Evolutionary conservation across 345 rosid genomes (phyloP).

Genomic region (Citrus inodora): DNA sequence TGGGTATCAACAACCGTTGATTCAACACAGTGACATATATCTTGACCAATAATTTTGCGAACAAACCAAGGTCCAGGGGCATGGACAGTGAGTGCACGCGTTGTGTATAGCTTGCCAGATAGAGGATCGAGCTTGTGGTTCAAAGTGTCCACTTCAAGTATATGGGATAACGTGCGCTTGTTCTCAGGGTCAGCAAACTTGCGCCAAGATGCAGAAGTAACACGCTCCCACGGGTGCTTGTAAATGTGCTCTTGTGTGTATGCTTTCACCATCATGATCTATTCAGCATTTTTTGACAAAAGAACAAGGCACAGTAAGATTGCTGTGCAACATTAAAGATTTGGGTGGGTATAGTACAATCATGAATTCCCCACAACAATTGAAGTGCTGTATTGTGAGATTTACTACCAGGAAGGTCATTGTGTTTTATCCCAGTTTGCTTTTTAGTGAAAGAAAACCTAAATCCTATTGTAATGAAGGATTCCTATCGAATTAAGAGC

Average conservation of each 20-base stretch:
- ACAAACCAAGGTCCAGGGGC: constrained; percentile 96
- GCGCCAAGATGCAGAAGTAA: constrained; percentile 97
- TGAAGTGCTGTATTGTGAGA: background rate
- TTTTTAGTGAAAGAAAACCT: background rate
- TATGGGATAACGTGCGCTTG: constrained; percentile 73
- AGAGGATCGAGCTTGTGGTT: constrained; percentile 58
- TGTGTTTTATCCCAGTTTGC: background rate
- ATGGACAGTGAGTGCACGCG: constrained; percentile 81
- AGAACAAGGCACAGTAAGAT: constrained; percentile 10
- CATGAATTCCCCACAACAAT: background rate
- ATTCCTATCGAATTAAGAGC: background rate
- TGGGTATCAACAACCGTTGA: constrained; percentile 84
- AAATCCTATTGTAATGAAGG: no score
- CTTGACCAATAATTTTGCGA: constrained; percentile 81
- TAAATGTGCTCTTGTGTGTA: constrained; percentile 84
- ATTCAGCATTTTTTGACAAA: background rate
- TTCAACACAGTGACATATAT: constrained; percentile 89
- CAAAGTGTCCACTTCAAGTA: constrained; percentile 87
- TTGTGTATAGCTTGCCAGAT: constrained; percentile 77
- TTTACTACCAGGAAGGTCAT: background rate
- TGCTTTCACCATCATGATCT: constrained; percentile 62
- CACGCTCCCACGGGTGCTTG: constrained; percentile 98
- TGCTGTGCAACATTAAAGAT: background rate
- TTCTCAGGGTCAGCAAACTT: constrained; percentile 91
- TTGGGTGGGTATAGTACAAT: background rate